A percentile compares a stretch with the other conserved stretches of the same genome.
Conservation (phyloP, 768 basidiomycete species). For the Sistotremastrum suecicum region DNA sequence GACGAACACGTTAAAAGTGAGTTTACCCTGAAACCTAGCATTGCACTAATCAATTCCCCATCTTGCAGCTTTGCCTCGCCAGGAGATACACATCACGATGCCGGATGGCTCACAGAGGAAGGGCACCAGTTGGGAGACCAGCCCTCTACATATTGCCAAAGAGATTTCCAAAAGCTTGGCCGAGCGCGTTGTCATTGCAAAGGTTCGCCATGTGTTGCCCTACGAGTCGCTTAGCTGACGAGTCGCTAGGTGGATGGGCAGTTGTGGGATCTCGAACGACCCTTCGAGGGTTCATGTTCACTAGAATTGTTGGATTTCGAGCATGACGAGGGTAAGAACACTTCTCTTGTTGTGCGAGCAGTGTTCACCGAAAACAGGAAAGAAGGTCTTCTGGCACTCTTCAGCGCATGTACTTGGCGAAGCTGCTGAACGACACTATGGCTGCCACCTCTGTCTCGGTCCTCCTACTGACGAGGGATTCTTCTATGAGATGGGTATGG, state of each 20-base stretch:
- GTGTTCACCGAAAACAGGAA: constrained; percentile 33
- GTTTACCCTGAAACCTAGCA: constrained; percentile 10
- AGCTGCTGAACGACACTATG: constrained; percentile 90
- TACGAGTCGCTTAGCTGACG: constrained; percentile 1
- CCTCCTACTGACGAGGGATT: constrained; percentile 97
- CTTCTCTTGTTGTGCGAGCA: neutral
- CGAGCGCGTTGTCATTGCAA: constrained; percentile 85
- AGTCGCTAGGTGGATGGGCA: constrained; percentile 54
- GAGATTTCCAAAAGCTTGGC: constrained; percentile 76
- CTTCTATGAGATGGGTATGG: constrained; percentile 97
- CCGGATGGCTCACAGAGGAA: constrained; percentile 76
- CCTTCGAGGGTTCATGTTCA: constrained; percentile 72
- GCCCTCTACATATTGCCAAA: constrained; percentile 82
- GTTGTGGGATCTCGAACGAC: constrained; percentile 92
- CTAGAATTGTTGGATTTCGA: constrained; percentile 89
- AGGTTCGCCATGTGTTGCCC: constrained; percentile 32
- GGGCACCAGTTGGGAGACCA: constrained; percentile 89
- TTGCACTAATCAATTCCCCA: neutral
- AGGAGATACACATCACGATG: constrained; percentile 72
- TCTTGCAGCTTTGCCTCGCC: constrained; percentile 56
- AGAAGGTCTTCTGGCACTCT: constrained; percentile 99
- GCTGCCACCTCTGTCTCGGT: constrained; percentile 92
- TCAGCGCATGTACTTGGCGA: constrained; percentile 97
- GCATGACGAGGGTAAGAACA: constrained; percentile 57
- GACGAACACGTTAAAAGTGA: constrained; percentile 68